A percentile compares a stretch with the other conserved stretches of the same genome.
Conservation (phyloP, 2,329 filamentous ascomycete genomes). For the Stagonosporopsis rhizophila region DNA sequence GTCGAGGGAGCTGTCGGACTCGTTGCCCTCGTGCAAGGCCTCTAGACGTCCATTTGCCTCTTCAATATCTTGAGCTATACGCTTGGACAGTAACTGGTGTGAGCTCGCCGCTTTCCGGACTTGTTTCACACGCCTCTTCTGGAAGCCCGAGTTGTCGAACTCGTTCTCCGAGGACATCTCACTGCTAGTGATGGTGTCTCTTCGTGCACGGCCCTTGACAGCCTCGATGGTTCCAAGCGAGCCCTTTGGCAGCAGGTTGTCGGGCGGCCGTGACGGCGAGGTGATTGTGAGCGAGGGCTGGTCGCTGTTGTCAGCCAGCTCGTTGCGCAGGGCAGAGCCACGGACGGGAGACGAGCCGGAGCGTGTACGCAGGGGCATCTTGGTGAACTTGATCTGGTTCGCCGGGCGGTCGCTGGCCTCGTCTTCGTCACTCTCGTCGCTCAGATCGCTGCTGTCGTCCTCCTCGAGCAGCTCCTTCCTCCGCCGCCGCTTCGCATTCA, state of each 20-base stretch:
- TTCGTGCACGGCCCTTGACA: conserved; percentile 71
- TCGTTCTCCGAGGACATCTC: conserved; percentile 86
- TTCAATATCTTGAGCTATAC: conserved; percentile 59
- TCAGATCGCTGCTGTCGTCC: conserved; percentile 84
- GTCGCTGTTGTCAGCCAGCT: conserved; percentile 60
- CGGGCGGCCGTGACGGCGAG: conserved; percentile 60
- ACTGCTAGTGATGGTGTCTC: conserved; percentile 82
- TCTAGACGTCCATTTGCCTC: conserved; percentile 42
- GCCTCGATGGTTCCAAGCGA: conserved; percentile 75
- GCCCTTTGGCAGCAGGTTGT: conserved; percentile 64
- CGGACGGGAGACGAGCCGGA: conserved; percentile 84
- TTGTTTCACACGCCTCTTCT: conserved; percentile 65
- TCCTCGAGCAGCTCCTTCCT: conserved; percentile 79
- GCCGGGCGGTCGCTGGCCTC: conserved; percentile 68
- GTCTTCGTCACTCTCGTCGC: conserved; percentile 84
- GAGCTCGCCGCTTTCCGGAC: conserved; percentile 64
- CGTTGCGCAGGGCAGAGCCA: conserved; percentile 60
- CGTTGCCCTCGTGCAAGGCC: conserved; percentile 50
- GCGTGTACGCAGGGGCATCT: conserved; percentile 87
- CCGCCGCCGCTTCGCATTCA: conserved; percentile 70
- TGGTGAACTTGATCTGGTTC: conserved; percentile 93
- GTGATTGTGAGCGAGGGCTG: conserved; percentile 60
- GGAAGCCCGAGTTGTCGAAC: conserved; percentile 70
- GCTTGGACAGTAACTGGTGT: conserved; percentile 61
- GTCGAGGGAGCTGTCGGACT: conserved; percentile 49